phyloP scores from a whole-genome alignment of 108 stramenopile species.

The Parietichytrium sp. region DNA sequence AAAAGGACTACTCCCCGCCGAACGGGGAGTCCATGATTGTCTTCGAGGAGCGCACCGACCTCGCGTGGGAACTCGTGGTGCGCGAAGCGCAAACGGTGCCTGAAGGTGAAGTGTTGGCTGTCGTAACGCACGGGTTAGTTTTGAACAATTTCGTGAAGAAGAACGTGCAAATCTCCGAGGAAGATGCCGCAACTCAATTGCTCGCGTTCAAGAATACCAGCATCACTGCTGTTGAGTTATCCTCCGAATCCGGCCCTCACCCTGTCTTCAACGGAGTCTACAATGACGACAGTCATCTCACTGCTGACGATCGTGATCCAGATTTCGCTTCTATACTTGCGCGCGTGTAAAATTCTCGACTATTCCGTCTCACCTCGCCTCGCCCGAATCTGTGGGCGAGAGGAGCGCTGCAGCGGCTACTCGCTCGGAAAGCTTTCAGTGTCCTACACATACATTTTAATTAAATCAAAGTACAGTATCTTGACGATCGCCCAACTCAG shows the following conservation, averaged over 20 bases:
- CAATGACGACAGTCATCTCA: slow-evolving; percentile 29
- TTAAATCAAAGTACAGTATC: no score
- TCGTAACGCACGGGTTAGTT: slow-evolving; percentile 38
- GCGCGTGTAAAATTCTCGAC: no score
- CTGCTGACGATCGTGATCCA: slow-evolving; percentile 8
- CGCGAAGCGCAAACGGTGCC: background rate
- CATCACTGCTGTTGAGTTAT: background rate
- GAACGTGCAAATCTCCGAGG: background rate
- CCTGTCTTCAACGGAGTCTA: background rate
- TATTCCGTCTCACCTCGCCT: no score
- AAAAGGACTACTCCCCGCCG: background rate
- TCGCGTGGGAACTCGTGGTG: background rate
- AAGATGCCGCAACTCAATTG: background rate
- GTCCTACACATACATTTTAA: no score
- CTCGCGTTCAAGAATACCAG: slow-evolving; percentile 10
- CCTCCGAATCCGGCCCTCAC: background rate
- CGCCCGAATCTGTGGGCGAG: no score
- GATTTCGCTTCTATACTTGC: background rate
- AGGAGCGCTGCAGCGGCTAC: no score
- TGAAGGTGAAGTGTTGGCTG: background rate
- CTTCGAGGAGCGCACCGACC: background rate
- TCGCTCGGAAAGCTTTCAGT: no score
- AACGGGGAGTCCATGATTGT: background rate
- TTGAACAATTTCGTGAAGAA: slow-evolving; percentile 12
- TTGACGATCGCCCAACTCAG: no score